These are phyloP conservation scores for Gloeophyllum trabeum DNA, from an alignment of 768 basidiomycete genomes.

Conservation along the genomic window DNA sequence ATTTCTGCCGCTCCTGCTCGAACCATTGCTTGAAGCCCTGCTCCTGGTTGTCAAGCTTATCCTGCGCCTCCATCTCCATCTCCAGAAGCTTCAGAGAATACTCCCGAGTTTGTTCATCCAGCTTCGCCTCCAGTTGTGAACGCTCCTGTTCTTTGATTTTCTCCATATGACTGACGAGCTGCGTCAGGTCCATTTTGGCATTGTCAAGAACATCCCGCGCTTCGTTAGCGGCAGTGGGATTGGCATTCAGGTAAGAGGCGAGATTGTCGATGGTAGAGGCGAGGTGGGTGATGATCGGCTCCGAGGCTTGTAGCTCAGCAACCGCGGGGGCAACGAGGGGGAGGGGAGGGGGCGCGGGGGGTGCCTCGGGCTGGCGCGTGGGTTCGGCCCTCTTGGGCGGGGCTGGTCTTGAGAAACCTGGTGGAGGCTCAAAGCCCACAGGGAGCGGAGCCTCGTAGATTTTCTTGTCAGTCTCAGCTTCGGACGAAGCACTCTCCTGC, in stretches of 20 bases:
- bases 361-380: slow-evolving; percentile 10
- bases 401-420: slow-evolving; percentile 64
- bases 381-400: slow-evolving; percentile 31
- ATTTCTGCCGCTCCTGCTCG: slow-evolving; percentile 61
- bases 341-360: slow-evolving; percentile 29
- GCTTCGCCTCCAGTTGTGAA: slow-evolving; percentile 42
- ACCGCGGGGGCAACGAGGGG: slow-evolving; percentile 80
- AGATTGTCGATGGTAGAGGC: slow-evolving; percentile 90
- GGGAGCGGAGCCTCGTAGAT: slow-evolving; percentile 71
- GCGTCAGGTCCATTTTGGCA: slow-evolving; percentile 73
- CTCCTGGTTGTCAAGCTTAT: slow-evolving; percentile 77
- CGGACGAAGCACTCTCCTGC: slow-evolving; percentile 15
- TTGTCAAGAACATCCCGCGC: slow-evolving; percentile 67
- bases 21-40: slow-evolving; percentile 76
- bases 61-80: slow-evolving; percentile 76
- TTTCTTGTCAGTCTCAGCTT: slow-evolving; percentile 12
- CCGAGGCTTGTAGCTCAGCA: slow-evolving; percentile 56
- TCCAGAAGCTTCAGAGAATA: slow-evolving; percentile 75
- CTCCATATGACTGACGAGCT: slow-evolving; percentile 68
- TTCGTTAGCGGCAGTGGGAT: slow-evolving; percentile 54
- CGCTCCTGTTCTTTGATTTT: slow-evolving; percentile 75
- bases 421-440: slow-evolving; percentile 90
- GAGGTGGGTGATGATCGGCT: slow-evolving; percentile 90
- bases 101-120: slow-evolving; percentile 80
- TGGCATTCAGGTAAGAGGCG: slow-evolving; percentile 69